phyloP scores from a whole-genome alignment of 2,329 filamentous ascomycete species.

The Xylaria sp. region DNA sequence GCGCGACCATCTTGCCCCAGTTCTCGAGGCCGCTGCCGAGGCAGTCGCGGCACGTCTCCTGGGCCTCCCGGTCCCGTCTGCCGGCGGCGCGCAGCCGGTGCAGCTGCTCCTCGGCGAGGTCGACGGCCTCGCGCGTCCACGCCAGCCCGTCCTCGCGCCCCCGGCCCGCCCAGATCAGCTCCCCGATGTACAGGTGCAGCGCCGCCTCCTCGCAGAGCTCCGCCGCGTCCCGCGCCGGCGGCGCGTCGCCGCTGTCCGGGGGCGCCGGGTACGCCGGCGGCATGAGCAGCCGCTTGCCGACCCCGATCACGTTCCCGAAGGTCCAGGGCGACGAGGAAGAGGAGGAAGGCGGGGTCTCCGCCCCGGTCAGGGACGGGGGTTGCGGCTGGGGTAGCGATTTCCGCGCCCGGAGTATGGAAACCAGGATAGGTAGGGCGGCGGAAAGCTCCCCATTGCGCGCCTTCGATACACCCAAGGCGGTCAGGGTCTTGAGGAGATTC shows the following conservation, averaged over 20 bases:
- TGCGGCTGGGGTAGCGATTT: constrained; percentile 53
- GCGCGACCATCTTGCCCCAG: constrained; percentile 79
- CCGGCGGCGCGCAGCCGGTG: constrained; percentile 44
- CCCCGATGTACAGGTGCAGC: constrained; percentile 87
- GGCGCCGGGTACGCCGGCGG: constrained; percentile 70
- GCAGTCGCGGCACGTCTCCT: constrained; percentile 74
- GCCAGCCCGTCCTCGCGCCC: constrained; percentile 71
- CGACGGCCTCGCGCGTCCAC: constrained; percentile 89
- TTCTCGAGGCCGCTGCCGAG: constrained; percentile 76
- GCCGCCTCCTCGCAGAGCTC: constrained; percentile 84
- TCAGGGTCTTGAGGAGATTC: constrained; percentile 76
- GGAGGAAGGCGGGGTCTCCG: background rate
- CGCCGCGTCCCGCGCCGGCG: constrained; percentile 64
- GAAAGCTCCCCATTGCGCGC: constrained; percentile 69
- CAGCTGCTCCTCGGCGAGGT: constrained; percentile 72
- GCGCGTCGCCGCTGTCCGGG: constrained; percentile 68
- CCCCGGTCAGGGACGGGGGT: background rate
- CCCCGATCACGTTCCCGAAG: constrained; percentile 30
- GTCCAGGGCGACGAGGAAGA: constrained; percentile 26
- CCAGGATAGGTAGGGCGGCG: constrained; percentile 77
- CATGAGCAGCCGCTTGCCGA: constrained; percentile 39
- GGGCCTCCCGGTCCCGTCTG: constrained; percentile 47
- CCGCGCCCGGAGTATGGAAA: constrained; percentile 81
- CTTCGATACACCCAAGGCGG: constrained; percentile 76
- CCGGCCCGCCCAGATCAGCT: constrained; percentile 76